Percentiles rank a stretch among this genome's conserved stretches.
These are phyloP conservation scores for Pleomassaria siparia DNA, from an alignment of 2,329 filamentous ascomycete species.

Conservation along the genomic window DNA sequence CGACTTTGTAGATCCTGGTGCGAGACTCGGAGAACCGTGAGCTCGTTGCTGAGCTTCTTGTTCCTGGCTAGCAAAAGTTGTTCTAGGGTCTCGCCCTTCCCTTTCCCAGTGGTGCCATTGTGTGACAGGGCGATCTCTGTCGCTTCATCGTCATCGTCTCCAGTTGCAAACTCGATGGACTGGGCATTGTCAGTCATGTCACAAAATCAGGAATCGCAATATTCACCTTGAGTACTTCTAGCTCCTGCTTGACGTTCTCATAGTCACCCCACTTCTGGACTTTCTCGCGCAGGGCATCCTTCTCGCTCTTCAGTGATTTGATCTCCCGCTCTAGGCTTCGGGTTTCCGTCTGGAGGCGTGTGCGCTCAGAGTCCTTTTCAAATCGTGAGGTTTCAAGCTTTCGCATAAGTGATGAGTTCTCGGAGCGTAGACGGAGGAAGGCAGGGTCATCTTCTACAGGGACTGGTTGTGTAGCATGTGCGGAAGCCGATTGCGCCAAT, in stretches of 20 bases:
- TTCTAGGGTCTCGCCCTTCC: slow-evolving; percentile 79
- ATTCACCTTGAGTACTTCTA: slow-evolving; percentile 81
- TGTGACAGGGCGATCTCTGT: slow-evolving; percentile 36
- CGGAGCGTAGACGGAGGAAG: slow-evolving; percentile 84
- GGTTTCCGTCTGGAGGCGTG: slow-evolving; percentile 72
- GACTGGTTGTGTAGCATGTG: slow-evolving; percentile 58
- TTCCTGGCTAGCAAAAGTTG: slow-evolving; percentile 89
- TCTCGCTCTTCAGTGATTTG: slow-evolving; percentile 73
- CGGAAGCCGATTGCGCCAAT: slow-evolving; percentile 84
- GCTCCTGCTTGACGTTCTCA: slow-evolving; percentile 91
- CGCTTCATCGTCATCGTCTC: slow-evolving; percentile 64
- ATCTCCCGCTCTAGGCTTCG: slow-evolving; percentile 80
- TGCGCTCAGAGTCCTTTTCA: slow-evolving; percentile 79
- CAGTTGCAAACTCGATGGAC: slow-evolving; percentile 95
- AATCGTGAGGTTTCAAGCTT: slow-evolving; percentile 82
- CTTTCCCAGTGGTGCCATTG: slow-evolving; percentile 57
- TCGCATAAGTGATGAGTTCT: slow-evolving; percentile 88
- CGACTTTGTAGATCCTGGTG: slow-evolving; percentile 87
- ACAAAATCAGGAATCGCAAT: background rate
- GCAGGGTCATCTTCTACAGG: slow-evolving; percentile 84
- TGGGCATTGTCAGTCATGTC: slow-evolving; percentile 27
- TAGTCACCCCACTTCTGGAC: slow-evolving; percentile 91
- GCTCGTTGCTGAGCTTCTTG: slow-evolving; percentile 93
- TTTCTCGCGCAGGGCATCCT: slow-evolving; percentile 76
- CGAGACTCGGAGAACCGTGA: slow-evolving; percentile 89